Conservation (phyloP, 768 basidiomycete species). For the Lyophyllum atratum region DNA sequence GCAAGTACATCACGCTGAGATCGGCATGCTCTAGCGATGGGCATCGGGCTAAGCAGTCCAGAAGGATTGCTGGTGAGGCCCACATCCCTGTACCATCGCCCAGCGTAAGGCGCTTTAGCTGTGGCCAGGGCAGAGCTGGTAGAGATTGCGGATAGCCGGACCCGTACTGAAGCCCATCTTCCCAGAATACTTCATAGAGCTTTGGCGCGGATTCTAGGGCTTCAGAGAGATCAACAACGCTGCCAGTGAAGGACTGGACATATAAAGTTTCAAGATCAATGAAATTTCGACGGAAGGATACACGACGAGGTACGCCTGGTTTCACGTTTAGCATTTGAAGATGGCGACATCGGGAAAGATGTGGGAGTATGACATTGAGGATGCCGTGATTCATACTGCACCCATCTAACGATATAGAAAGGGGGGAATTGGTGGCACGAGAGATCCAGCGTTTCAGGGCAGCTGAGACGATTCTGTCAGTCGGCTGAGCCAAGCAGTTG, state of each 20-base stretch:
- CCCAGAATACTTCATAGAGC: conserved; percentile 6
- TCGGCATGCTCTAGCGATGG: conserved; percentile 3
- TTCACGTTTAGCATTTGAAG: neutral
- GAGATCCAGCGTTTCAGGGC: conserved; percentile 3
- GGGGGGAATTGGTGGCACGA: conserved; percentile 3
- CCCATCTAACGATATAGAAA: conserved; percentile 7
- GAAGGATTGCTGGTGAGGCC: neutral
- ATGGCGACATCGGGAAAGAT: conserved; percentile 7
- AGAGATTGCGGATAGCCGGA: neutral
- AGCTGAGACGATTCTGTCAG: neutral
- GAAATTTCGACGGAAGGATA: neutral
- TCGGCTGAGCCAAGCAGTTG: neutral
- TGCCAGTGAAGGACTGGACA: neutral
- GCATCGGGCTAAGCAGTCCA: conserved; percentile 5
- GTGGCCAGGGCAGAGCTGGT: neutral
- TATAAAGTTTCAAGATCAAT: neutral
- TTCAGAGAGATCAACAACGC: neutral
- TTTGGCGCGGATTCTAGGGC: neutral
- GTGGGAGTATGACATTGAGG: neutral
- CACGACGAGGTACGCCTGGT: neutral
- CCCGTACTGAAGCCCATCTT: conserved; percentile 1
- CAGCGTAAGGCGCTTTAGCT: conserved; percentile 7
- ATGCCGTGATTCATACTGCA: neutral
- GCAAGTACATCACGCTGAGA: neutral
- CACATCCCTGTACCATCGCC: neutral